Evolutionary conservation across 2,329 filamentous ascomycete genomes (phyloP).

Genomic region (Scolecobasidium constrictum): DNA sequence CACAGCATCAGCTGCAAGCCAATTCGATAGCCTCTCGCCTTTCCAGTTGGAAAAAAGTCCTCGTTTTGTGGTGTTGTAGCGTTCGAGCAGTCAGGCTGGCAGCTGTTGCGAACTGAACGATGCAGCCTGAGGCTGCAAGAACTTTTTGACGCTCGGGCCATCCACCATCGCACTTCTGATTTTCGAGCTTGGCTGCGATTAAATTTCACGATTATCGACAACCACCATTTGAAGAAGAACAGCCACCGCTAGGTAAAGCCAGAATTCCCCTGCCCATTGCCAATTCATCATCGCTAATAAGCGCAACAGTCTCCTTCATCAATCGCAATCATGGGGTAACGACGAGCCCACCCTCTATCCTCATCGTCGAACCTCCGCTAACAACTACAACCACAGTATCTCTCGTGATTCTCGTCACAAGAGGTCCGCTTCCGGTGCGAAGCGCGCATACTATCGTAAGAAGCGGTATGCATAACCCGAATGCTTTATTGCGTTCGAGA

Average conservation of each 20-base stretch:
- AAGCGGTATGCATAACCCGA: constrained; percentile 49
- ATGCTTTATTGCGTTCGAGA: constrained; percentile 35
- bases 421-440: constrained; percentile 97
- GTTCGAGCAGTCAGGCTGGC: too few species aligned
- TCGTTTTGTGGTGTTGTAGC: too few species aligned
- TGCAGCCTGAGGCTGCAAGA: too few species aligned
- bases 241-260: neutral
- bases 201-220: neutral
- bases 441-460: constrained; percentile 52
- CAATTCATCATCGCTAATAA: constrained; percentile 4
- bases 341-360: constrained; percentile 13
- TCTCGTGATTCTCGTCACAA: constrained; percentile 99
- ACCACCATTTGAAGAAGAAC: neutral
- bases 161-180: too few species aligned
- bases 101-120: too few species aligned
- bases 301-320: constrained; percentile 21
- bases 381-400: constrained; percentile 55
- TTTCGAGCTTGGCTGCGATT: too few species aligned
- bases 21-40: too few species aligned
- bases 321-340: constrained; percentile 43
- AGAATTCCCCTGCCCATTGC: neutral
- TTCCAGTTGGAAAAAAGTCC: too few species aligned
- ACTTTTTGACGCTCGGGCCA: too few species aligned
- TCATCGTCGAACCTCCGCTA: constrained; percentile 18
- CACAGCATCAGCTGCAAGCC: too few species aligned